These are phyloP conservation scores for Lanmaoa rubissima DNA, from an alignment of 768 basidiomycete species.

Conservation along the genomic window DNA sequence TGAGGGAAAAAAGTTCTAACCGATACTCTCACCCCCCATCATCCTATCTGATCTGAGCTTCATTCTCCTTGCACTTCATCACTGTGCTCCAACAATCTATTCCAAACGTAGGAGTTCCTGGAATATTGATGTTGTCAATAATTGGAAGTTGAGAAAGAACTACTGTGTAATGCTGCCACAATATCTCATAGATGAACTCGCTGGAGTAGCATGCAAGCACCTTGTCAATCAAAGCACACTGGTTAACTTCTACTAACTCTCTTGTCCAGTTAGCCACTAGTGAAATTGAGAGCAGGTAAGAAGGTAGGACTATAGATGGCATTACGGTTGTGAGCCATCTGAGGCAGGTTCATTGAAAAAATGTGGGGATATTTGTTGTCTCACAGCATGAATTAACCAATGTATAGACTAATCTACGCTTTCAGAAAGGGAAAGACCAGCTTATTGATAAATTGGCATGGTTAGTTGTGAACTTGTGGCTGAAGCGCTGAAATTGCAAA, in stretches of 20 bases:
- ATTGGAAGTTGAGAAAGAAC: not conserved
- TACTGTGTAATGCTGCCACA: not conserved
- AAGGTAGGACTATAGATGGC: no score
- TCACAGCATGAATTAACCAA: not conserved
- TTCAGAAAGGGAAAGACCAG: not conserved
- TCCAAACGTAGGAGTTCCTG: slow-evolving; percentile 89
- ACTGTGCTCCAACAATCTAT: no score
- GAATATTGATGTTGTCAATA: slow-evolving; percentile 41
- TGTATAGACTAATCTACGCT: not conserved
- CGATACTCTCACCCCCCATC: no score
- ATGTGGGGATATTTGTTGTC: not conserved
- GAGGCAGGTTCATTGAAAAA: no score
- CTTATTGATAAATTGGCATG: not conserved
- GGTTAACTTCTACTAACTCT: slow-evolving; percentile 91
- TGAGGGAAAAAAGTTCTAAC: no score
- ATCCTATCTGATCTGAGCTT: no score
- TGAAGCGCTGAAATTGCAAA: not conserved
- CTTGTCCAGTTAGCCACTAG: slow-evolving; percentile 60
- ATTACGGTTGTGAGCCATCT: no score
- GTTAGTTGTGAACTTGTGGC: not conserved
- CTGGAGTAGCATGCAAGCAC: slow-evolving; percentile 94
- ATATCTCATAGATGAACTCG: slow-evolving; percentile 71
- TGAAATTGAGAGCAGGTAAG: no score
- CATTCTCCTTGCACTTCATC: no score
- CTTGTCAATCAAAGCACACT: slow-evolving; percentile 95